Evolutionary conservation across 2,329 filamentous ascomycete genomes (phyloP).

Genomic region (Diaporthe velutina): DNA sequence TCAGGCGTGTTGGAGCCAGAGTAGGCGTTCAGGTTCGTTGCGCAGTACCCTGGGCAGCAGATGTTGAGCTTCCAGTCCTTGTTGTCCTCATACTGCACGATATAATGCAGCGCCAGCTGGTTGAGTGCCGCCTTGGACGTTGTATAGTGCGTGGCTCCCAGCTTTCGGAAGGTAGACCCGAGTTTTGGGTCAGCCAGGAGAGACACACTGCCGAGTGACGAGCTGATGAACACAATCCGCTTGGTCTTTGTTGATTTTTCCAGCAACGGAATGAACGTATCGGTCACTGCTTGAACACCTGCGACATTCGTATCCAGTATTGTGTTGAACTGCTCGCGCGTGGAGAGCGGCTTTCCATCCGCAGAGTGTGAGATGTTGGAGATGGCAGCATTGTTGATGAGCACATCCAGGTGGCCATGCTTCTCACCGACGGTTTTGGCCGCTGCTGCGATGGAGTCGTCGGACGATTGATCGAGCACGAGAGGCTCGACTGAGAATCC

Average conservation of each 20-base stretch:
- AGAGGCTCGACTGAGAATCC: constrained; percentile 51
- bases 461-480: constrained; percentile 56
- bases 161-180: neutral
- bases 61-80: constrained; percentile 47
- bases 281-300: constrained; percentile 47
- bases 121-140: constrained; percentile 47
- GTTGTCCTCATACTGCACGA: constrained; percentile 41
- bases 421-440: constrained; percentile 45
- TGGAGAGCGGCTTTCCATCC: constrained; percentile 29
- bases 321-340: constrained; percentile 43
- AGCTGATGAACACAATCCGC: constrained; percentile 46
- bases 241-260: constrained; percentile 44
- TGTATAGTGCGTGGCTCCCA: constrained; percentile 41
- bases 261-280: constrained; percentile 50
- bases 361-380: constrained; percentile 22
- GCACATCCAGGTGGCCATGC: constrained; percentile 51
- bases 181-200: constrained; percentile 35
- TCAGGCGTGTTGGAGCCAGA: constrained; percentile 38
- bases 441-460: constrained; percentile 55
- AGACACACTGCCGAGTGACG: constrained; percentile 41
- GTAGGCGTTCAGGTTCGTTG: constrained; percentile 45
- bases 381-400: constrained; percentile 50
- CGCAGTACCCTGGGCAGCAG: constrained; percentile 44
- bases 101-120: constrained; percentile 43
- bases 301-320: constrained; percentile 50